Percentiles rank a stretch among this genome's conserved stretches.
These are phyloP conservation scores for Macrolepiota dolichaula DNA, from an alignment of 768 basidiomycete species.

Conservation along the genomic window DNA sequence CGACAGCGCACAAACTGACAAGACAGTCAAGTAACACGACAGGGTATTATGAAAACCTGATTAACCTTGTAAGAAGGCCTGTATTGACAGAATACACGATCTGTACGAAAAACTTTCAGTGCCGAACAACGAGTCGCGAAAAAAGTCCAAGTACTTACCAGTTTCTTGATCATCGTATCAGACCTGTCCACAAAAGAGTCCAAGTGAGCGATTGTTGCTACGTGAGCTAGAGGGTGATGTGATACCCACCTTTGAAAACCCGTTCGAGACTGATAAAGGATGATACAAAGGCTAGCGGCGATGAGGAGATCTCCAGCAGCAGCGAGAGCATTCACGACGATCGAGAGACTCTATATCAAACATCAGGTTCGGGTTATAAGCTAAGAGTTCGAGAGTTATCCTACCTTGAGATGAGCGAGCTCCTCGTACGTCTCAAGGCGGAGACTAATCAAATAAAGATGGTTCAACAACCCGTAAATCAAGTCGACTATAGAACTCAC, in stretches of 20 bases:
- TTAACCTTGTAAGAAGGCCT: slow-evolving; percentile 35
- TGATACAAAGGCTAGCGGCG: slow-evolving; percentile 34
- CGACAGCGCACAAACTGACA: slow-evolving; percentile 46
- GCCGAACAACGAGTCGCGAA: neutral
- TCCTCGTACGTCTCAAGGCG: slow-evolving; percentile 30
- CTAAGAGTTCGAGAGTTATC: neutral
- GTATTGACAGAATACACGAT: slow-evolving; percentile 45
- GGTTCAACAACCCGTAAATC: neutral
- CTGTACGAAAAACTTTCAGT: slow-evolving; percentile 18
- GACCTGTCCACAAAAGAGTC: slow-evolving; percentile 24
- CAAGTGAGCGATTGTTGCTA: neutral
- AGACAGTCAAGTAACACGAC: neutral
- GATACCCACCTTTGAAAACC: slow-evolving; percentile 40
- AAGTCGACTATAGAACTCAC: neutral
- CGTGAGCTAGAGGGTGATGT: neutral
- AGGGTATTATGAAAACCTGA: slow-evolving; percentile 5
- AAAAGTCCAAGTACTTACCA: slow-evolving; percentile 23
- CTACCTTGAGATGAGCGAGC: slow-evolving; percentile 33
- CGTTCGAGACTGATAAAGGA: slow-evolving; percentile 43
- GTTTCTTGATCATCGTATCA: slow-evolving; percentile 44
- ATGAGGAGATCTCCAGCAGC: slow-evolving; percentile 47
- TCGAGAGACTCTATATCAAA: slow-evolving; percentile 30
- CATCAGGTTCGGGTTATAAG: neutral
- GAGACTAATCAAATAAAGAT: slow-evolving; percentile 17
- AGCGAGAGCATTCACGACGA: slow-evolving; percentile 40